Evolutionary conservation across 2,329 filamentous ascomycete species (phyloP).

Genomic region (Cordyceps javanica): DNA sequence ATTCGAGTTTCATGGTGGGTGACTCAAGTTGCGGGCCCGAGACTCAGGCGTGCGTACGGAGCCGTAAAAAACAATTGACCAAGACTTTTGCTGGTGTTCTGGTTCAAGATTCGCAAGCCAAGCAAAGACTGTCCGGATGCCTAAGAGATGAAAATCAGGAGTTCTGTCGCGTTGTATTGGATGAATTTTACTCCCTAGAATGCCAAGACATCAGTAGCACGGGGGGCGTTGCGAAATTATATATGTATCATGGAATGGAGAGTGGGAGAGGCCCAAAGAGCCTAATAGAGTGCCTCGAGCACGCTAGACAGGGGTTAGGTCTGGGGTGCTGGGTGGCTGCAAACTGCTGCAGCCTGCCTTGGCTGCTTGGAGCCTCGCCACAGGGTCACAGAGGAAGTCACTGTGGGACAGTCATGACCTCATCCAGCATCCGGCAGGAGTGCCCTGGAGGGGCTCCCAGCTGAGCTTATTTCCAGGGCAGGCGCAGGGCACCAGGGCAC

Average conservation of each 20-base stretch:
- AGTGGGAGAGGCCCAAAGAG: background rate
- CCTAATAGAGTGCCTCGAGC: background rate
- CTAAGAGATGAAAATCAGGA: background rate
- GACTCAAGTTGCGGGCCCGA: background rate
- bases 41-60: background rate
- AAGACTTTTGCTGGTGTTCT: background rate
- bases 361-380: background rate
- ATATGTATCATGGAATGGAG: background rate
- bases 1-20: constrained; percentile 27
- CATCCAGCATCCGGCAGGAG: background rate
- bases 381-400: too few relatives aligned
- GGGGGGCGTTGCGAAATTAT: constrained; percentile 7
- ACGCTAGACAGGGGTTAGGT: background rate
- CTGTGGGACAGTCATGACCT: background rate
- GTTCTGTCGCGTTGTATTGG: background rate
- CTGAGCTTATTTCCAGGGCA: background rate
- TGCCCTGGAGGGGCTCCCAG: background rate
- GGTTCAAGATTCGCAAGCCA: background rate
- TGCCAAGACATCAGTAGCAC: background rate
- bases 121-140: background rate
- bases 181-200: background rate
- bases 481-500: background rate
- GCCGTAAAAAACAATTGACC: background rate
- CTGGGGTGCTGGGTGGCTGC: background rate
- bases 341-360: background rate